Evolutionary conservation across 805 yeast genomes (phyloP), one percentile per base, ranked within the genome.

Genomic region (Candida wancherniae): DNA sequence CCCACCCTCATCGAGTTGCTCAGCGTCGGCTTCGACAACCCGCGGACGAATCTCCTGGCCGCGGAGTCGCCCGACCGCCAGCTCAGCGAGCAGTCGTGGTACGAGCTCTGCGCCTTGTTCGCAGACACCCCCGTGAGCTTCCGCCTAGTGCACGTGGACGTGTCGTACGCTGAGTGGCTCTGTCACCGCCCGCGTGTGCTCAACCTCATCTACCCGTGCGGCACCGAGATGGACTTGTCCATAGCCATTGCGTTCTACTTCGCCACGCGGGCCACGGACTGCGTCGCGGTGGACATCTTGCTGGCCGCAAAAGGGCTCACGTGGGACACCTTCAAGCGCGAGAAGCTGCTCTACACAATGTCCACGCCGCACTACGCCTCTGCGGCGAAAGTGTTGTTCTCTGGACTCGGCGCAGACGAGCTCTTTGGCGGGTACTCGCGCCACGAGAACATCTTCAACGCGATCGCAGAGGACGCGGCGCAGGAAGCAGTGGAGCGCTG

Each of bases 401-500:
- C 95, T 32, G 99, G 99, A 0, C 65, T 92, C 9, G 99, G 99
- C 1, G 98, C 98, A 0, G 99, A 92, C 59, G 99, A 92, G 56
- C 59, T 92, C 12, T 88, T 84, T 63, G 99, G 95, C 0, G 99
- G 99, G 0, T 92, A 92, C 53, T 84, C 94, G 14, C 69, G 97
- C 26, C 94, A 92, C 45, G 80, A 75, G 39, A 56, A 73, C 19
- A 48, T 72, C 2, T 71, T 73, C 49, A 58, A 61, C 6, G 50
- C 38, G 10, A 24, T 44, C 9, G 47, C 39, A 34, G 52, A 39
- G 28, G 42, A 24, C 35, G 45, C 33, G 31, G 51, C 15, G 17
- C 12, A n/a, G 8, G 45, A 36, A 3, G 44, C 43, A 15, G 33
- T 57, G 6, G 10, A 3, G 2, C 30, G 33, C 1, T 37, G 59